Conservation (phyloP, 2,329 filamentous ascomycete species). For the Leptographium lundbergii region DNA sequence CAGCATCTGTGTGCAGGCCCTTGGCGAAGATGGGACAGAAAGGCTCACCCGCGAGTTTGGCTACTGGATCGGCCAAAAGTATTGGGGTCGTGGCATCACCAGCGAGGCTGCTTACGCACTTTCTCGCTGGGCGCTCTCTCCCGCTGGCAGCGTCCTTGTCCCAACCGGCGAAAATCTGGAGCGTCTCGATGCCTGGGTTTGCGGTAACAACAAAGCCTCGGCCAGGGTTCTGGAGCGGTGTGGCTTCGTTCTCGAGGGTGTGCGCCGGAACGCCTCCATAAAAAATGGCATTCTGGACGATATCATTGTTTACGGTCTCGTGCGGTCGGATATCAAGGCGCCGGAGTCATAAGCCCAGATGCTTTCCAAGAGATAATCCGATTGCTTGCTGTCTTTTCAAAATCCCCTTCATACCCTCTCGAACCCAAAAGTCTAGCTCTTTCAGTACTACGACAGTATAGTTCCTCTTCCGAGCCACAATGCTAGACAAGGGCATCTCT, state of each 20-base stretch:
- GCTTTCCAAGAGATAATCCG: not conserved
- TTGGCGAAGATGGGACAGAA: conserved; percentile 22
- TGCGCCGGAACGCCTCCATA: conserved; percentile 24
- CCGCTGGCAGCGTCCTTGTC: not conserved
- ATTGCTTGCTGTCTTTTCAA: not conserved
- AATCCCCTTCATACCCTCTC: not conserved
- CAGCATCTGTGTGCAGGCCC: conserved; percentile 25
- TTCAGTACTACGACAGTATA: not conserved
- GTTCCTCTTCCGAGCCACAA: not conserved
- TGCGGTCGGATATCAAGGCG: conserved; percentile 5
- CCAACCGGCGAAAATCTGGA: conserved; percentile 18
- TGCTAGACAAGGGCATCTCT: not conserved
- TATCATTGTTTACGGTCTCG: conserved; percentile 23
- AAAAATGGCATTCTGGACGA: conserved; percentile 30
- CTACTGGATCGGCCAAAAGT: conserved; percentile 30
- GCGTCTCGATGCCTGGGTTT: conserved; percentile 28
- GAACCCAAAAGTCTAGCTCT: not conserved
- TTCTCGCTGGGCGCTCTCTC: conserved; percentile 28
- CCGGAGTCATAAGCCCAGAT: not conserved
- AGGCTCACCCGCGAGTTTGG: conserved; percentile 33
- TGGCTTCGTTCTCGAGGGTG: conserved; percentile 32
- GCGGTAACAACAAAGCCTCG: conserved; percentile 28
- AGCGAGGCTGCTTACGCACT: conserved; percentile 27
- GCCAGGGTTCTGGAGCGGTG: conserved; percentile 26
- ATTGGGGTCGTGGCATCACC: conserved; percentile 34